Conservation (phyloP, 805 yeast genomes). For the Saccharomycodes ludwigii region DNA sequence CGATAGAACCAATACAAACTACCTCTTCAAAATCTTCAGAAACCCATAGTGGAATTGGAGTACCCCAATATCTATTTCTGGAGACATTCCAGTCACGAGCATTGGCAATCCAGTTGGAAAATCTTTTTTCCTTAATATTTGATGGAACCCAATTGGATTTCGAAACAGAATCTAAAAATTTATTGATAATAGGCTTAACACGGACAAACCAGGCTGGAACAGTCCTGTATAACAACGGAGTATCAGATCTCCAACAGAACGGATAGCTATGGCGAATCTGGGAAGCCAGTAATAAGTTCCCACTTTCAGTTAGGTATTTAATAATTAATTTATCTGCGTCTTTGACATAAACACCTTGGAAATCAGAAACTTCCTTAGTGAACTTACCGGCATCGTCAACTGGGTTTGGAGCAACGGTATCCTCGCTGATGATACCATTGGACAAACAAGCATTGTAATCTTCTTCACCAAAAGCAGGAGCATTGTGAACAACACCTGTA, state of each 20-base stretch:
- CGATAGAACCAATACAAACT: conserved; percentile 85
- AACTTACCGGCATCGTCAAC: conserved; percentile 88
- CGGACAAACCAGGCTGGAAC: conserved; percentile 99
- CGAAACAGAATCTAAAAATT: conserved; percentile 76
- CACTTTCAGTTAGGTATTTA: conserved; percentile 66
- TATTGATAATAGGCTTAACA: conserved; percentile 74
- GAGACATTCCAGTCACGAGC: conserved; percentile 99
- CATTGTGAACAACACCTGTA: conserved; percentile 97
- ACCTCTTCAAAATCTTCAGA: conserved; percentile 87
- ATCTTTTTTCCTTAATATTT: conserved; percentile 84
- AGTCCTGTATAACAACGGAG: conserved; percentile 90
- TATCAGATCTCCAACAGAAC: conserved; percentile 99
- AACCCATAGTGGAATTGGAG: conserved; percentile 97
- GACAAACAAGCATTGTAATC: conserved; percentile 78
- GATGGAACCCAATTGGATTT: conserved; percentile 92
- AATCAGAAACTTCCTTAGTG: conserved; percentile 62
- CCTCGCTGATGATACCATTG: conserved; percentile 63
- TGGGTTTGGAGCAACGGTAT: conserved; percentile 75
- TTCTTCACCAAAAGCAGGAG: conserved; percentile 98
- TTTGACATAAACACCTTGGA: conserved; percentile 78
- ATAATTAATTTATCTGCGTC: conserved; percentile 91
- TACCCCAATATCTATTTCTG: conserved; percentile 99
- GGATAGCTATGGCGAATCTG: conserved; percentile 96
- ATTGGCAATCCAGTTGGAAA: conserved; percentile 94
- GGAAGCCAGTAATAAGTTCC: conserved; percentile 58